Evolutionary conservation across 257 asterid species (phyloP).

Genomic region (Nyctanthes arbortristis): DNA sequence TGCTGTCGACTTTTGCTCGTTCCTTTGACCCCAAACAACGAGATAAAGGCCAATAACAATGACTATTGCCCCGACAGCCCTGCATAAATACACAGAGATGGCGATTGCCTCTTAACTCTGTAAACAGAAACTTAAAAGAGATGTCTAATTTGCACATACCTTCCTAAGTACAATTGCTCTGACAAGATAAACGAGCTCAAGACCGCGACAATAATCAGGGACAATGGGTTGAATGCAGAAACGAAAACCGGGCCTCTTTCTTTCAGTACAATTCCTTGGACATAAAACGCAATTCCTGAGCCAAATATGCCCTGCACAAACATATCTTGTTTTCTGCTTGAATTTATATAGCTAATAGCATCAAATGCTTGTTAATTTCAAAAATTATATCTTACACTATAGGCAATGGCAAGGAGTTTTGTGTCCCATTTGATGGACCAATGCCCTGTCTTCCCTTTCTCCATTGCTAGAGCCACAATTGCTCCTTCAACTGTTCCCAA

Average conservation of each 20-base stretch:
- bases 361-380: too few species aligned
- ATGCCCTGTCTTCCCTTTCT: constrained; percentile 48
- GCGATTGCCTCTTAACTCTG: too few species aligned
- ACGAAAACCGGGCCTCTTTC: constrained; percentile 91
- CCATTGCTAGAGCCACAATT: constrained; percentile 22
- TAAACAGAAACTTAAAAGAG: too few species aligned
- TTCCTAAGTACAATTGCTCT: constrained; percentile 76
- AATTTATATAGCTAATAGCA: too few species aligned
- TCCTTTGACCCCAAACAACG: constrained; percentile 87
- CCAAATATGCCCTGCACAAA: constrained; percentile 75
- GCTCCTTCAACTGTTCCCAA: background rate
- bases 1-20: constrained; percentile 50
- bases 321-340: background rate
- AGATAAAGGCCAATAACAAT: constrained; percentile 82
- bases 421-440: constrained; percentile 85
- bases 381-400: constrained; percentile 82
- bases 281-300: constrained; percentile 80
- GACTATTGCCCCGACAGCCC: constrained; percentile 78
- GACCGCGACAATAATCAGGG: constrained; percentile 86
- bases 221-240: constrained; percentile 79
- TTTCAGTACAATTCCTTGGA: constrained; percentile 84
- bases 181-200: constrained; percentile 75
- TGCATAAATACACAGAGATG: constrained; percentile 30
- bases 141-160: too few species aligned
- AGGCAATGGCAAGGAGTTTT: constrained; percentile 67